Conservation (phyloP, 805 yeast species). For the Hyphopichia homilentoma region DNA sequence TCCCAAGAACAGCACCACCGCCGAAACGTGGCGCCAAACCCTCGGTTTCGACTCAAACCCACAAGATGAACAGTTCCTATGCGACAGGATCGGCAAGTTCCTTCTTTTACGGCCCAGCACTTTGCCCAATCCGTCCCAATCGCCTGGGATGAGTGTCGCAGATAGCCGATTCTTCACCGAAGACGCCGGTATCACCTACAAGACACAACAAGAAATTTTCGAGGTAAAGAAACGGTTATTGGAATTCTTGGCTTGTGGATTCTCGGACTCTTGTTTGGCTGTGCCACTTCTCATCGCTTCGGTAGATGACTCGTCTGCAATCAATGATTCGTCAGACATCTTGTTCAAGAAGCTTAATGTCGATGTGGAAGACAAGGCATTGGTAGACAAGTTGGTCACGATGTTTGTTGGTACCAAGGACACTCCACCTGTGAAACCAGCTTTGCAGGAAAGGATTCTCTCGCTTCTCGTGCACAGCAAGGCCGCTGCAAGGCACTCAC, state of each 20-base stretch:
- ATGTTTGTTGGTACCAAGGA: conserved; percentile 49
- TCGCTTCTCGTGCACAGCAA: conserved; percentile 48
- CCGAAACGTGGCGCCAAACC: conserved; percentile 26
- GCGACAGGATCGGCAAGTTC: conserved; percentile 49
- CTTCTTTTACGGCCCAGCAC: conserved; percentile 50
- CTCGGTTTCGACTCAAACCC: conserved; percentile 32
- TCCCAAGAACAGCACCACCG: conserved; percentile 46
- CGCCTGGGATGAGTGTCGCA: conserved; percentile 60
- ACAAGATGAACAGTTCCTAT: conserved; percentile 43
- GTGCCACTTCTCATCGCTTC: conserved; percentile 61
- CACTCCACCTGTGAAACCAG: conserved; percentile 50
- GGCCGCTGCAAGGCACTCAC: conserved; percentile 40
- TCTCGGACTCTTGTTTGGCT: conserved; percentile 32
- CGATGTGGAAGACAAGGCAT: conserved; percentile 47
- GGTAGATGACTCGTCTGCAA: conserved; percentile 52
- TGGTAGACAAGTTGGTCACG: conserved; percentile 42
- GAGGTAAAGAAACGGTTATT: conserved; percentile 22
- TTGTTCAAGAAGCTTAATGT: conserved; percentile 46
- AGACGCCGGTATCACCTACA: conserved; percentile 63
- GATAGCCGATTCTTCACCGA: conserved; percentile 64
- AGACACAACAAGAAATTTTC: conserved; percentile 41
- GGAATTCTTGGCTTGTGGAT: conserved; percentile 41
- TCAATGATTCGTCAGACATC: conserved; percentile 54
- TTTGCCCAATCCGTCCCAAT: conserved; percentile 22
- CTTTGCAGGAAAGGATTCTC: conserved; percentile 56